phyloP scores from a whole-genome alignment of 345 rosid species.

The Gossypium anomalum region DNA sequence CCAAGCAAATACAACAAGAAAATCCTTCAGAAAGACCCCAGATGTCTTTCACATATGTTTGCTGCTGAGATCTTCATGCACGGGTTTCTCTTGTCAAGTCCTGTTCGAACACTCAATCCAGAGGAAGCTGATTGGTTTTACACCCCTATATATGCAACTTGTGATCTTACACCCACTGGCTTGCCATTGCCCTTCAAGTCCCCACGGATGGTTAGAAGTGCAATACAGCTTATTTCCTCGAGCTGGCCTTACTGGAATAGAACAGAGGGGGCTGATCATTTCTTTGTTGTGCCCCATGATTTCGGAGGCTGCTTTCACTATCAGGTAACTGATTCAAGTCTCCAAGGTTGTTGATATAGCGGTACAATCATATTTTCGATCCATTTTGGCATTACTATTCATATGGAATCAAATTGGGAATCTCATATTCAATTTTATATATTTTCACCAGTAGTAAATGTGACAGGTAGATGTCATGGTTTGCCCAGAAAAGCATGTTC shows the following conservation, averaged over 20 bases:
- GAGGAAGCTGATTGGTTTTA: slow-evolving; percentile 99
- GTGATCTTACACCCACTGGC: slow-evolving; percentile 94
- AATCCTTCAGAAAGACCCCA: slow-evolving; percentile 79
- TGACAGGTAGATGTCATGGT: not conserved
- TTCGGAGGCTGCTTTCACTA: slow-evolving; percentile 98
- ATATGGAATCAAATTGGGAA: not conserved
- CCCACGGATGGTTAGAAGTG: slow-evolving; percentile 97
- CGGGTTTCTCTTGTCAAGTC: slow-evolving; percentile 85
- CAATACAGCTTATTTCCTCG: slow-evolving; percentile 86
- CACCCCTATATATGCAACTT: slow-evolving; percentile 90
- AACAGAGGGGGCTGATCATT: slow-evolving; percentile 94
- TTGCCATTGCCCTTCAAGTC: slow-evolving; percentile 93
- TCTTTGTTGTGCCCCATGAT: slow-evolving; percentile 95
- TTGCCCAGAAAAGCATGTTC: not conserved
- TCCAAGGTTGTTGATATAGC: not conserved
- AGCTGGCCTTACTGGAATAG: slow-evolving; percentile 98
- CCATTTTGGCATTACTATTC: not conserved
- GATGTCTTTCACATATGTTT: slow-evolving; percentile 97
- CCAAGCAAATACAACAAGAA: slow-evolving; percentile 98
- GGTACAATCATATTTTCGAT: not conserved
- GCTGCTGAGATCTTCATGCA: slow-evolving; percentile 99
- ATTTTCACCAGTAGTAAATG: not conserved
- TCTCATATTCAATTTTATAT: not conserved
- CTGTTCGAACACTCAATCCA: slow-evolving; percentile 89
- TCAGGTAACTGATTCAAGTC: slow-evolving; percentile 42